Percentiles rank a stretch among this genome's conserved stretches.
Evolutionary conservation across 164 flowering plant genomes (phyloP).

Genomic region (Houttuynia cordata): DNA sequence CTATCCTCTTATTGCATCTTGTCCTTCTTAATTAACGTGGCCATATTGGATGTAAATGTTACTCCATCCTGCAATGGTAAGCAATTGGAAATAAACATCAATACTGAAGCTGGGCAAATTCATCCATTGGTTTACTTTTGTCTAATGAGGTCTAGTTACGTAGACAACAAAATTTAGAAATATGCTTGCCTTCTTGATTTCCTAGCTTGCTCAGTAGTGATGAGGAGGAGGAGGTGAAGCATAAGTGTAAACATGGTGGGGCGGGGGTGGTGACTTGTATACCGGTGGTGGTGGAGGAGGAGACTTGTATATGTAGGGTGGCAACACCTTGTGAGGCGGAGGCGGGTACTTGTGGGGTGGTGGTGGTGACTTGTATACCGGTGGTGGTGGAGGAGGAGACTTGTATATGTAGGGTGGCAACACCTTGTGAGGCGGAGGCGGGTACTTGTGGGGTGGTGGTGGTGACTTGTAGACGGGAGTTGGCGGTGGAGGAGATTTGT

Average conservation of each 20-base stretch:
- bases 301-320: conserved; percentile 1
- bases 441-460: too few species aligned
- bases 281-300: conserved; percentile 9
- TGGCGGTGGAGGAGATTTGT: conserved; percentile 13
- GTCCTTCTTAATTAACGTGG: background rate
- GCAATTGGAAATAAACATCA: background rate
- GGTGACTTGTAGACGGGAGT: conserved; percentile 10
- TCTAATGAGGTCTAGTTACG: background rate
- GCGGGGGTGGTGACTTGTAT: conserved; percentile 14
- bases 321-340: background rate
- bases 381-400: conserved; percentile 12
- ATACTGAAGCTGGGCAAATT: too few species aligned
- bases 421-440: conserved; percentile 7
- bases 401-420: conserved; percentile 7
- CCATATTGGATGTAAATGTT: background rate
- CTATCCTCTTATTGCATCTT: background rate
- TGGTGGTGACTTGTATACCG: conserved; percentile 2
- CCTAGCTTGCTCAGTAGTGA: conserved; percentile 6
- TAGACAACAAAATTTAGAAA: background rate
- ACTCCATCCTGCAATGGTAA: background rate
- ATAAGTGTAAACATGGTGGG: background rate
- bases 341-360: conserved; percentile 14
- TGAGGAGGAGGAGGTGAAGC: conserved; percentile 12
- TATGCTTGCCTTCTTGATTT: background rate
- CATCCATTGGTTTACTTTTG: too few species aligned